Base-by-base conservation (phyloP, 768 basidiomycete species). In the Amanita pallidorosea region DNA sequence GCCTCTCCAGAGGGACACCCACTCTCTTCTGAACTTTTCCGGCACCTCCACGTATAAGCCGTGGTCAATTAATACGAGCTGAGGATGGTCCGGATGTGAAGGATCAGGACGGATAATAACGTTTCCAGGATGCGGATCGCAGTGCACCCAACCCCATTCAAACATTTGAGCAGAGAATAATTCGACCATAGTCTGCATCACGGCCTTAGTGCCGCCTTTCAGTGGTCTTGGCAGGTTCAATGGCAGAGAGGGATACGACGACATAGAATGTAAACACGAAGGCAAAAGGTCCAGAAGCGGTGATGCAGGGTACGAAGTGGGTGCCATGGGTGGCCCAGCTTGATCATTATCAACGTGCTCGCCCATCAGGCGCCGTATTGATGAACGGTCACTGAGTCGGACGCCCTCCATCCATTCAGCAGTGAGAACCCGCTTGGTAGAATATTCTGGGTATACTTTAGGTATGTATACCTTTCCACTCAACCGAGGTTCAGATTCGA, bases 111-210 rank as follows among this genome's bases (percentile, higher is more conserved):
- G 87, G 58, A 84, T 78, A 65, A 80, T 79, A 53, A 94, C 76
- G 64, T 95, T 90, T 8, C 87, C 85, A 2, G 83, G 83, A 56
- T 87, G 80, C 0, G 79, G 80, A 51, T 82, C 80, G 60, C 90
- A 90, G 63, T 89, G 83, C 3, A 92, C 84, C 75, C 83, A 92
- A 9, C 92, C 91, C 87, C 87, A 96, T 53, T 77, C 76, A 63
- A 96, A 97, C 65, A 93, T 93, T 70, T 81, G 90, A 2, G 86
- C 88, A 27, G 84, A 84, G 70, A 93, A 93, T 2, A 91, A 71
- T 54, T 89, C 84, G 34, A 92, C 81, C 76, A 91, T 90, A 18
- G 82, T 81, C 54, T 87, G 80, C 89, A 96, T 91, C 51, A 88
- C 72, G 29, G 74, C 67, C 47, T 70, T 65, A 33, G 79, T 66